phyloP scores from a whole-genome alignment of 805 yeast genomes.

The Phaffomyces antillensis region DNA sequence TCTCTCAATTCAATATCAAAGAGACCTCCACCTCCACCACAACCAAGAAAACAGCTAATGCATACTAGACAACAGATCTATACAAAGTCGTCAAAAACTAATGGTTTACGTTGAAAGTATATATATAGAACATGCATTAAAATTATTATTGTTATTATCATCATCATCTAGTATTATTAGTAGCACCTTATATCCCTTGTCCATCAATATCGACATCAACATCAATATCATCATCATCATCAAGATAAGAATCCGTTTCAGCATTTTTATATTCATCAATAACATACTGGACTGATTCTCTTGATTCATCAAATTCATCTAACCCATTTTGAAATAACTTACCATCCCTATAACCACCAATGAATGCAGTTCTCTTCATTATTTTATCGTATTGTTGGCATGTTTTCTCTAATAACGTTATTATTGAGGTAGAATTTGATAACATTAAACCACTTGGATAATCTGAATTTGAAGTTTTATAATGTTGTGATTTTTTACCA shows the following conservation, averaged over 20 bases:
- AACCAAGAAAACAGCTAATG: slow-evolving; percentile 24
- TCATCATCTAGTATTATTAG: no score
- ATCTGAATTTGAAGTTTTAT: slow-evolving; percentile 27
- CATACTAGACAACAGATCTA: slow-evolving; percentile 4
- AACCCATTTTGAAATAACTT: slow-evolving; percentile 31
- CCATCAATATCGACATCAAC: slow-evolving; percentile 10
- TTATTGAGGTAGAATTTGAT: slow-evolving; percentile 73
- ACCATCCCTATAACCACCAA: slow-evolving; percentile 61
- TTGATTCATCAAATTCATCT: slow-evolving; percentile 69
- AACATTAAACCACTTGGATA: slow-evolving; percentile 75
- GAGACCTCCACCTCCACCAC: slow-evolving; percentile 18
- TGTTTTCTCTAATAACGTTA: slow-evolving; percentile 56
- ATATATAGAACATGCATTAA: no score
- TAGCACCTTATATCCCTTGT: neutral
- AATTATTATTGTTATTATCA: no score
- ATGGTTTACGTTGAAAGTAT: slow-evolving; percentile 1
- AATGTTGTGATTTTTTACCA: slow-evolving; percentile 64
- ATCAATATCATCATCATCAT: slow-evolving; percentile 33
- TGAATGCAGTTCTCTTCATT: slow-evolving; percentile 73
- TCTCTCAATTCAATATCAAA: slow-evolving; percentile 28
- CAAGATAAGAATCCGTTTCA: slow-evolving; percentile 42
- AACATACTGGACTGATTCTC: slow-evolving; percentile 66
- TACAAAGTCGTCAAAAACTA: slow-evolving; percentile 1
- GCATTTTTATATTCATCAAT: slow-evolving; percentile 76
- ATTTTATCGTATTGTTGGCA: slow-evolving; percentile 74